Conservation (phyloP, 1,284 basidiomycete species). For the Irpex sp. region DNA sequence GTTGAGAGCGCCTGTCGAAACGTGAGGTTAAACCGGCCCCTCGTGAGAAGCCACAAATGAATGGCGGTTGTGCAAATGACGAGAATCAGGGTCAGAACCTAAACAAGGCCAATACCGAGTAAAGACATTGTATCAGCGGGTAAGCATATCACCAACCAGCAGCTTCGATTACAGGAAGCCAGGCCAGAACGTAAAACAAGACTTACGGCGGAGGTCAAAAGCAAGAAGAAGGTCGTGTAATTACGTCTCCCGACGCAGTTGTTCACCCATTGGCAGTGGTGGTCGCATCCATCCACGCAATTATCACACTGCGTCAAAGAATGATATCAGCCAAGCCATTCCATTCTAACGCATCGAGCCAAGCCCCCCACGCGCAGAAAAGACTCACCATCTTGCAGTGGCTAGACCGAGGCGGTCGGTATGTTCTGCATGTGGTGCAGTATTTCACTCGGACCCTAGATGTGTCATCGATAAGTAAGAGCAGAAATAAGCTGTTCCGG, state of each 20-base stretch:
- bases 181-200: slow-evolving; percentile 2
- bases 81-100: slow-evolving; percentile 71
- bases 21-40: slow-evolving; percentile 44
- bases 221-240: slow-evolving; percentile 85
- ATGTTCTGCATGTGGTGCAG: slow-evolving; percentile 86
- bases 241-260: slow-evolving; percentile 91
- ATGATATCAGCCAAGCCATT: slow-evolving; percentile 1
- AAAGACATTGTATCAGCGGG: not conserved
- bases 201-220: slow-evolving; percentile 72
- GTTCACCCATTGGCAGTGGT: slow-evolving; percentile 95
- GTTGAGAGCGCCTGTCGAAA: slow-evolving; percentile 56
- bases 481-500: not conserved
- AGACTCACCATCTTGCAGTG: slow-evolving; percentile 83
- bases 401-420: slow-evolving; percentile 86
- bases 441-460: slow-evolving; percentile 83
- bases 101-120: slow-evolving; percentile 4
- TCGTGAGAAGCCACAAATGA: slow-evolving; percentile 71
- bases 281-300: slow-evolving; percentile 87
- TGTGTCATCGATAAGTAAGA: not conserved
- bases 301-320: slow-evolving; percentile 73
- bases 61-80: slow-evolving; percentile 80
- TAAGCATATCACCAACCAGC: slow-evolving; percentile 6
- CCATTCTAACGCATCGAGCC: not conserved
- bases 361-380: slow-evolving; percentile 7
- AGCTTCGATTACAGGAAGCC: not conserved